Evolutionary conservation across 306 rosid genomes (phyloP), one percentile per base, ranked within the genome.

Genomic region (Prosopis cineraria): DNA sequence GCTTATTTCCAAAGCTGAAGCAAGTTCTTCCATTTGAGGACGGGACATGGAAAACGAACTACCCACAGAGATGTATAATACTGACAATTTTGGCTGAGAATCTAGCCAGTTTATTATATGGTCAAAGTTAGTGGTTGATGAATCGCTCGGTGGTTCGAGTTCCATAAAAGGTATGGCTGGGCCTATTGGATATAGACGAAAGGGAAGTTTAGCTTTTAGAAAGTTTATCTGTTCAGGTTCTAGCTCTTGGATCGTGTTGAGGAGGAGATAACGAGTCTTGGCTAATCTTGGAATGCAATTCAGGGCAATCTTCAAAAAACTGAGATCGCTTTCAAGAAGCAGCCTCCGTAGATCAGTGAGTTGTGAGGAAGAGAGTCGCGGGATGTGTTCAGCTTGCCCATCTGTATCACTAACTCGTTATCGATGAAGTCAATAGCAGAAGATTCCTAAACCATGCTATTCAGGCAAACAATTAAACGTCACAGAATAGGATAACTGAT

Each of bases 41-140:
- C 62, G 30, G 0, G 93, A 85, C 44, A 85, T 87, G 0, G 89
- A 87, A 30, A 83, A 81, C 39, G 80, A 88, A 67, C 96, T 88
- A 2, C 96, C 93, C 70, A 88, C 29, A 36, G 93, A 85, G 48
- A 90, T 83, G 88, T 90, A 88, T 83, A 88, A 55, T 20, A 85
- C 91, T 0, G 90, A 88, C 29, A 59, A 76, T n/a, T 58, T 36
- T 16, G 96, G 86, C 22, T 88, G 96, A 37, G 79, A 77, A 70
- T 90, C 95, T 10, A 90, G 50, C 92, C 91, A 86, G 2, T 85
- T 82, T 59, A 13, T 11, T 1, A 81, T 24, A 34, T 83, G 78
- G 76, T 83, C 75, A 20, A 69, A 79, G 73, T 24, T 62, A 40
- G 41, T 76, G 65, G 29, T 67, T 19, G 44, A n/a, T 0, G 17